Evolutionary conservation across 768 basidiomycete species (phyloP), one percentile per base, ranked within the genome.

Genomic region (Termitomyces sp.): DNA sequence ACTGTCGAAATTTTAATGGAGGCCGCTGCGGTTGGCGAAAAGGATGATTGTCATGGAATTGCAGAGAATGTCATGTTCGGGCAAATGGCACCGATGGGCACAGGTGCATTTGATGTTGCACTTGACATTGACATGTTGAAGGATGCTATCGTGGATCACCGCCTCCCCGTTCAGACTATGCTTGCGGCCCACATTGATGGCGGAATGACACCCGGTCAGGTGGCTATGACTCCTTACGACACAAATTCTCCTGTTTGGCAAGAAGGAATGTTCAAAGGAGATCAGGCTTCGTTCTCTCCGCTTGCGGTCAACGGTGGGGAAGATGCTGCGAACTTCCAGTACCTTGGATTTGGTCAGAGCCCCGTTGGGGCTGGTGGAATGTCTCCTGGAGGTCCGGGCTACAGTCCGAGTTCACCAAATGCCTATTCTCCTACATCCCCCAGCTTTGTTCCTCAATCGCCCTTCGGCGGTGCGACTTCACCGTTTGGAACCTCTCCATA

Each of bases 61-160:
- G 97, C 97, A n/a, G 96, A 98, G 79, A 98, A 98, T 67, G 94
- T 99, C 42, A 87, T 99, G 82, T 93, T 99, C 65, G 97, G 97
- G 18, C 97, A 98, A 75, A 91, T 98, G 85, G 95, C 96, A n/a
- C 95, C 95, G 0, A 98, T 99, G 95, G 97, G 97, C 52, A 98
- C 97, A 0, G 97, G 97, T 14, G 84, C 93, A 8, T 98, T 96
- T 68, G 96, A 98, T 49, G 91, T 99, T 50, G 89, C 93, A 0
- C 82, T 99, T 49, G 97, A 99, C 71, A 92, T 98, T 67, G 91
- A 95, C 64, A 96, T 98, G 94, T 79, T 99, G 66, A 97, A 97
- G 79, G 96, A 98, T 58, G 95, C 97, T 40, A 94, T 98, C 55
- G 91, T 98, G 50, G 97, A 99, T 71, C 94, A 96, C 68, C 90